Base-by-base conservation (phyloP, 2,329 filamentous ascomycete species). In the Didymella lethalis region DNA sequence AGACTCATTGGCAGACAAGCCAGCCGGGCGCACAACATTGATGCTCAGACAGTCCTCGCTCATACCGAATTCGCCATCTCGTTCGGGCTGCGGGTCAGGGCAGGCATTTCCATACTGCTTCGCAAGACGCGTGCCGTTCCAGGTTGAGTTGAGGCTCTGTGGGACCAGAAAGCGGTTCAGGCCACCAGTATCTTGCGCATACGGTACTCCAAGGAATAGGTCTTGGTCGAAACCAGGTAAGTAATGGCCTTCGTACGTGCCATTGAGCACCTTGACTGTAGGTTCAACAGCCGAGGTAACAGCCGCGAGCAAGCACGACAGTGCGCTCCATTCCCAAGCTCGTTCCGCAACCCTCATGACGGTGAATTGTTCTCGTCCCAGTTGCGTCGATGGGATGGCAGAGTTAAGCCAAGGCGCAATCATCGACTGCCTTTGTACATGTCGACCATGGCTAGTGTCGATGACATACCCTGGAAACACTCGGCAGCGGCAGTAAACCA, bases 41-140 rank as follows among this genome's bases (percentile, higher is more conserved):
- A 89, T 75, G 44, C 85, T 86, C 4, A 89, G 78, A 61, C 87
- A 89, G 65, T 88, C 84, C 65, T 89, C 87, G 11, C 73, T 74
- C 65, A 76, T 73, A 29, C 77, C 78, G 55, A 77, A 80, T 40
- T 54, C 56, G n/a, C 47, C 69, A 48, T 74, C 69, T 11, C 52
- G 52, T 8, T 61, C 63, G 1, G 66, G 65, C 14, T 63, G 57
- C 16, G 66, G 59, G 50, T 79, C 79, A 18, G 80, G 77, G 57
- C 79, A 81, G 29, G 72, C 69, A 40, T 75, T 67, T 5, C 79
- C 77, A 62, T 82, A 83, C 52, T 71, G 64, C 14, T 74, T 79
- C 2, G 80, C 80, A 25, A 74, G 51, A 2, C 74, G 67, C 0
- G 74, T 75, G 18, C 75, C 78, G 41, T 75, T 74, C 68, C 75